phyloP scores from a whole-genome alignment of 208 protist species.

The Crithidia mellificae region DNA sequence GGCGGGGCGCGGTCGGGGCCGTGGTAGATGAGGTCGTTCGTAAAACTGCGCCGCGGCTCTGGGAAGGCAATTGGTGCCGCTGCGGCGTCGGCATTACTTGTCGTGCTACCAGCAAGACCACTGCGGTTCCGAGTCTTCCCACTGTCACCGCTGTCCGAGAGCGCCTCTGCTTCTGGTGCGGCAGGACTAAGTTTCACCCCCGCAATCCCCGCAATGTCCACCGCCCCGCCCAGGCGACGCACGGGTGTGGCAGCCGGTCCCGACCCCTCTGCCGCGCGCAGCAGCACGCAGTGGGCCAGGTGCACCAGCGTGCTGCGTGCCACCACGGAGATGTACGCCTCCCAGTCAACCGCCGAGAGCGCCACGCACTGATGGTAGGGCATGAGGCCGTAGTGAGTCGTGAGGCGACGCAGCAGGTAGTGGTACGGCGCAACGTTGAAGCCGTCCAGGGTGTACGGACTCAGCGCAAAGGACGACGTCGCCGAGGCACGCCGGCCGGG shows the following conservation, averaged over 20 bases:
- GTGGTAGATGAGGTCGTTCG: slow-evolving; percentile 64
- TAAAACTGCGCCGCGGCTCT: slow-evolving; percentile 45
- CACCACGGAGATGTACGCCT: slow-evolving; percentile 65
- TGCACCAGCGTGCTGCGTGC: slow-evolving; percentile 47
- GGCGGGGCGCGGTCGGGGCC: slow-evolving; percentile 39
- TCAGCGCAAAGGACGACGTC: slow-evolving; percentile 18
- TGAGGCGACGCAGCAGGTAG: slow-evolving; percentile 32
- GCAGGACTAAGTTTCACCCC: neutral
- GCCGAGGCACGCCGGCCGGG: neutral
- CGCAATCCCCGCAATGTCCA: slow-evolving; percentile 12
- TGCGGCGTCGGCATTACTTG: no score
- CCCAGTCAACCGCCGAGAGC: slow-evolving; percentile 59
- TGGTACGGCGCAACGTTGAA: slow-evolving; percentile 34
- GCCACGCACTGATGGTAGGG: slow-evolving; percentile 51
- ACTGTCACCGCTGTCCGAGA: neutral
- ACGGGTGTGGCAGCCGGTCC: no score
- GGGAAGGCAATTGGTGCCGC: slow-evolving; percentile 42
- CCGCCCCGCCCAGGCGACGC: neutral
- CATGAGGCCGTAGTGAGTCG: slow-evolving; percentile 29
- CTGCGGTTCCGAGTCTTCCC: no score
- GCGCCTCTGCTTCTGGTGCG: neutral
- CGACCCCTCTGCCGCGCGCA: neutral
- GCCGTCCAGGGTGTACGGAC: slow-evolving; percentile 21
- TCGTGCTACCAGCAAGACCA: no score
- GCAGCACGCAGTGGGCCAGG: slow-evolving; percentile 37